Base-by-base conservation (phyloP, 2,329 filamentous ascomycete genomes). In the Metarhizium brunneum region DNA sequence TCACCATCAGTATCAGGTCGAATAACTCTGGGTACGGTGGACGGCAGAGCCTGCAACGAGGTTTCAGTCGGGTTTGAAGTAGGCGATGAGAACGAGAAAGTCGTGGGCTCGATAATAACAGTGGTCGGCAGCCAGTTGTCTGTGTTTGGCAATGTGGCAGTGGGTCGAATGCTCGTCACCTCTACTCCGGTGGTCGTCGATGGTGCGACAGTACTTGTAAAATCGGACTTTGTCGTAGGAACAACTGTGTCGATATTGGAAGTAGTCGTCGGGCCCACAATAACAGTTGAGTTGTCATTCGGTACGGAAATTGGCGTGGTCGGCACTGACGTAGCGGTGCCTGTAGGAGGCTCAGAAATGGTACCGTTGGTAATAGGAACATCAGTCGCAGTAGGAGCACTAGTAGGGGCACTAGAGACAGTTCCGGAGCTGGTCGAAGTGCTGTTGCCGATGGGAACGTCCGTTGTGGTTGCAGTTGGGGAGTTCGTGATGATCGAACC, bases 1-100 rank as follows among this genome's bases (percentile, higher is more conserved):
- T 80, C 77, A 45, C 80, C 77, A 55, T 80, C 78, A 47, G 7
- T 11, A 11, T 83, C 81, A 8, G 90, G 90, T 32, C 85, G 82
- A 61, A 96, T 92, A 47, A 88, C 81, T 64, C 83, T 83, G 20
- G 91, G 91, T 57, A 95, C 77, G 40, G 77, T 76, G 0, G 83
- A 81, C 0, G 88, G 86, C 54, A 90, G 74, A 25, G 78, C 77
- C 18, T 77, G 79, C 0, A 75, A 65, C 6, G 72, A 74, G 2
- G 77, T 73, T 0, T 74, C 73, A 11, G 73, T 70, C 6, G 69
- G 62, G 4, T 63, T 66, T 14, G 65, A 63, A 2, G 68, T 67
- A 2, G 69, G 64, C 2, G 62, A 55, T 2, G 60, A 57, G 43
- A 64, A 71, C 4, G 69, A 72, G 62, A 69, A 63, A 53, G 73